phyloP scores from a whole-genome alignment of 140 eudicot species.

The Ambrosia hybrid region DNA sequence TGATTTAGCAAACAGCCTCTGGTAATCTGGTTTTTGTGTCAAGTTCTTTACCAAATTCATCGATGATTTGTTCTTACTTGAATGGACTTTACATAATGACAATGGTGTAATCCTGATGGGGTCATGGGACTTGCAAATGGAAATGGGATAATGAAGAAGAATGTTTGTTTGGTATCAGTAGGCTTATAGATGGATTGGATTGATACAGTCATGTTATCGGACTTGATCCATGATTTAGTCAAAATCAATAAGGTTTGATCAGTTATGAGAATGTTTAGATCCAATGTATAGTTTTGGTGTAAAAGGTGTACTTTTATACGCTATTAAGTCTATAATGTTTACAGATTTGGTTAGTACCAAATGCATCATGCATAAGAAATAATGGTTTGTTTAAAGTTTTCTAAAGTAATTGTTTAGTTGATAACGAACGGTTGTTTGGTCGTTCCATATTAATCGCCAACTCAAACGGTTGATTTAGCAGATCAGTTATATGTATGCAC shows the following conservation, averaged over 20 bases:
- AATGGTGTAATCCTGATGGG: not conserved
- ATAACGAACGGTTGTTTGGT: no score
- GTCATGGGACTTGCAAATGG: no score
- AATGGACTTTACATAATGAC: not conserved
- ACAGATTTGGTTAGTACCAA: no score
- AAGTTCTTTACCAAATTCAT: not conserved
- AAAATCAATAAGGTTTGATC: not conserved
- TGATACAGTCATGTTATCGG: not conserved
- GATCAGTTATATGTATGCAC: not conserved
- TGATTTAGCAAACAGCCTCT: not conserved
- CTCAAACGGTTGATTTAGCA: not conserved
- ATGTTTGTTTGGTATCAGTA: not conserved
- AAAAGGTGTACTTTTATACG: not conserved
- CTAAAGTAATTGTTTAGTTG: not conserved
- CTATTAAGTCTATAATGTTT: no score
- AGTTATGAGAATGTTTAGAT: not conserved
- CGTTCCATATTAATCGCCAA: no score
- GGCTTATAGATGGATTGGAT: not conserved
- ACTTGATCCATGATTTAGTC: not conserved
- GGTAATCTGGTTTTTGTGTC: not conserved
- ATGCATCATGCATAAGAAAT: no score
- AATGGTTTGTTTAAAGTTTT: no score
- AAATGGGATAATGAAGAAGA: not conserved
- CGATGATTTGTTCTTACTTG: not conserved
- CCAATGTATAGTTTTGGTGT: not conserved